Percentiles rank a stretch among this genome's conserved stretches.
Conservation (phyloP, 2,329 filamentous ascomycete species). For the Emergomyces africanus region DNA sequence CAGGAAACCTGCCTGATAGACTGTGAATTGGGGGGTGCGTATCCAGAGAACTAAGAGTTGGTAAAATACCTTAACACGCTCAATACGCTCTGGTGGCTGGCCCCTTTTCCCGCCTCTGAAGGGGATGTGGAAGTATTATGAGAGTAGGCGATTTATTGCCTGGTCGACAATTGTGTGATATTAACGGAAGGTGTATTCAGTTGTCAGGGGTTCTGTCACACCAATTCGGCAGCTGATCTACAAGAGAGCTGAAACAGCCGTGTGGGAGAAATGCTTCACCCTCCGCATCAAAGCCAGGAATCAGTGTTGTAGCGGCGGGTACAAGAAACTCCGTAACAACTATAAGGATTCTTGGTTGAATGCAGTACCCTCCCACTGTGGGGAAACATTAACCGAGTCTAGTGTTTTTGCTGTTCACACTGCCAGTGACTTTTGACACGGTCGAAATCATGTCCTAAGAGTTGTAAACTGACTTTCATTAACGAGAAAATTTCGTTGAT, state of each 20-base stretch:
- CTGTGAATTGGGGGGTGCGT: slow-evolving; percentile 15
- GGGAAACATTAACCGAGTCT: neutral
- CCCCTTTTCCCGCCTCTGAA: slow-evolving; percentile 6
- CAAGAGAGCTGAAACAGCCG: neutral
- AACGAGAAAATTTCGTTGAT: neutral
- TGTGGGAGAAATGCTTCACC: too few species aligned
- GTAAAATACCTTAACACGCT: slow-evolving; percentile 9
- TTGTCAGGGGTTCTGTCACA: neutral
- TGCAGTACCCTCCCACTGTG: neutral
- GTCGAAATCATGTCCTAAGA: neutral
- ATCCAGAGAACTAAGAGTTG: slow-evolving; percentile 16
- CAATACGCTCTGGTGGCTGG: slow-evolving; percentile 6
- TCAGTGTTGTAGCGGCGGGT: neutral
- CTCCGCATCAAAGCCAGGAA: neutral
- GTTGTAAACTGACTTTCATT: neutral
- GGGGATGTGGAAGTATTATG: slow-evolving; percentile 8
- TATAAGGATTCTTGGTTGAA: neutral
- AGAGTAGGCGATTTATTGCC: slow-evolving; percentile 5
- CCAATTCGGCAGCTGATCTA: neutral
- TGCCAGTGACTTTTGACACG: neutral
- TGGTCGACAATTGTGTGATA: slow-evolving; percentile 7
- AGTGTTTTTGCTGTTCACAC: neutral
- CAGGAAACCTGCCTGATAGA: too few species aligned
- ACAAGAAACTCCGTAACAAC: neutral
- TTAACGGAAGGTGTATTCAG: neutral